Percentiles rank a stretch among this genome's conserved stretches.
Evolutionary conservation across 148 eudicot genomes (phyloP).

Genomic region (Vaccinium vitisidaea): DNA sequence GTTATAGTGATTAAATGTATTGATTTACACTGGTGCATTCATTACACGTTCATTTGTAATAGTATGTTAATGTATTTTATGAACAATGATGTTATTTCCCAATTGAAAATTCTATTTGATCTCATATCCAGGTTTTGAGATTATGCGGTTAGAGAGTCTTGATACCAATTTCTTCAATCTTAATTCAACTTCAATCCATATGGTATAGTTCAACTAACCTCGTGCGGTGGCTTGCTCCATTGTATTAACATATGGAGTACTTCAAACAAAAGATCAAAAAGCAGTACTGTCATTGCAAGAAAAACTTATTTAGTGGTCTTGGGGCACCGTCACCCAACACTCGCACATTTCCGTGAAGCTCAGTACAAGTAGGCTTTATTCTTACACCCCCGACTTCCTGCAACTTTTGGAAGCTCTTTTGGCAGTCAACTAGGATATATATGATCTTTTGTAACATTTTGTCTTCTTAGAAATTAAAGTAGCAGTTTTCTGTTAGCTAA

Average conservation of each 20-base stretch:
- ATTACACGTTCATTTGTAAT: background rate
- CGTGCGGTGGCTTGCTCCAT: background rate
- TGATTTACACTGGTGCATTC: background rate
- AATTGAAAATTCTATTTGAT: slow-evolving; percentile 1
- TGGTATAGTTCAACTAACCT: background rate
- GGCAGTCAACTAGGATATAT: background rate
- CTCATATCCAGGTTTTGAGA: background rate
- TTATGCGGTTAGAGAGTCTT: background rate
- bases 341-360: no score
- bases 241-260: background rate
- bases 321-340: no score
- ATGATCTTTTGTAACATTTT: background rate
- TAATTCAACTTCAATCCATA: background rate
- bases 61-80: background rate
- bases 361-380: background rate
- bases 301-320: no score
- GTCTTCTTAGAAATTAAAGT: background rate
- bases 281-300: background rate
- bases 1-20: background rate
- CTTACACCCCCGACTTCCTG: background rate
- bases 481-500: background rate
- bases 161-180: background rate
- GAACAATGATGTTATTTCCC: background rate
- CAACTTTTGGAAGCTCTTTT: background rate
- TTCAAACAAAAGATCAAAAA: background rate